Percentiles rank a stretch among this genome's conserved stretches.
phyloP scores from a whole-genome alignment of 1,284 basidiomycete genomes.

The Malassezia nana region DNA sequence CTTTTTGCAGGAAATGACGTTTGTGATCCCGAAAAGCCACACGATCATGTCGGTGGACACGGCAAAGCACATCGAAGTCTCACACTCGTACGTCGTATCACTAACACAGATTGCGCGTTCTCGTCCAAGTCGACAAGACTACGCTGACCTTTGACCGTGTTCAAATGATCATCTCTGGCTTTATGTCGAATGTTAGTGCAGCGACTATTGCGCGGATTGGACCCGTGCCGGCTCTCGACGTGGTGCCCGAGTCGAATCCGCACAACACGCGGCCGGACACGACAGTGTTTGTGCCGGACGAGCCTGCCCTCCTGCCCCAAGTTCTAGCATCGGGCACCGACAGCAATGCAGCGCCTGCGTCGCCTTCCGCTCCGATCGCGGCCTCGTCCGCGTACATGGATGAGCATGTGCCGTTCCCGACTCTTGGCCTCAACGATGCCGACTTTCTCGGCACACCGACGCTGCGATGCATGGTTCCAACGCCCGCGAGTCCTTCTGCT shows the following conservation, averaged over 20 bases:
- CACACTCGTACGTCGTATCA: slow-evolving; percentile 18
- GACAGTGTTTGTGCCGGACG: background rate
- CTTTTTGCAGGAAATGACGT: slow-evolving; percentile 34
- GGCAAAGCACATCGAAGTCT: slow-evolving; percentile 45
- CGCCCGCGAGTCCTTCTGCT: background rate
- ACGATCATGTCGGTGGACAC: slow-evolving; percentile 41
- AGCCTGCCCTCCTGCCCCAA: background rate
- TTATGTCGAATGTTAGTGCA: slow-evolving; percentile 21
- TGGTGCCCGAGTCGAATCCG: background rate
- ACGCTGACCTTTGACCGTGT: slow-evolving; percentile 42
- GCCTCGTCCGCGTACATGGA: background rate
- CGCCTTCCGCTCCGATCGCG: background rate
- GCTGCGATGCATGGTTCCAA: background rate
- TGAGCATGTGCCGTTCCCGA: background rate
- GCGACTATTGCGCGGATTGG: slow-evolving; percentile 32
- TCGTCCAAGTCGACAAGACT: slow-evolving; percentile 36
- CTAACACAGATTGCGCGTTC: slow-evolving; percentile 30
- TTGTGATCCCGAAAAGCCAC: slow-evolving; percentile 35
- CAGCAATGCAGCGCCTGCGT: background rate
- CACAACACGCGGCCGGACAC: background rate
- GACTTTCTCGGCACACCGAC: slow-evolving; percentile 14
- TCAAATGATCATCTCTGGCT: slow-evolving; percentile 38
- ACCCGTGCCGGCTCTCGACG: slow-evolving; percentile 30
- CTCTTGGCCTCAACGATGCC: background rate
- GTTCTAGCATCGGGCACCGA: background rate